Conservation (phyloP, 2,329 filamentous ascomycete species). For the Pseudogymnoascus pannorum region DNA sequence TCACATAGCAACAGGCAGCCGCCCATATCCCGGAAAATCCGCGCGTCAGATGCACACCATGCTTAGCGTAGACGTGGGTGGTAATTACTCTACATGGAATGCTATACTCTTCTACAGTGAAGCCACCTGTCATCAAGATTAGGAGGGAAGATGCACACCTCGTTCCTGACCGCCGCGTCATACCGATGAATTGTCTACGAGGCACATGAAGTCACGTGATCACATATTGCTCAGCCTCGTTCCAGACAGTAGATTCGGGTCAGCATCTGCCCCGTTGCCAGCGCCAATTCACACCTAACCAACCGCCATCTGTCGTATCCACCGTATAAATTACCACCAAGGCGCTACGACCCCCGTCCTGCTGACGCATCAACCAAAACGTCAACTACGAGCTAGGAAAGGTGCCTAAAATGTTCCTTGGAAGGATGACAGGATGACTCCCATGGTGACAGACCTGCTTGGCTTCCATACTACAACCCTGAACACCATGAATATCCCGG, state of each 20-base stretch:
- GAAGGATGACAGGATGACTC: background rate
- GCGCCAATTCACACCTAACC: background rate
- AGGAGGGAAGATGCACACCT: background rate
- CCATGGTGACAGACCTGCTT: background rate
- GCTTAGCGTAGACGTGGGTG: background rate
- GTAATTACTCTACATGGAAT: background rate
- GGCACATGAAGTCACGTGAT: background rate
- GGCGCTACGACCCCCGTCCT: background rate
- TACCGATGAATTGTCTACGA: background rate
- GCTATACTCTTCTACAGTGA: background rate
- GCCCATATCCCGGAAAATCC: background rate
- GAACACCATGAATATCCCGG: background rate
- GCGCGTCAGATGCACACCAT: background rate
- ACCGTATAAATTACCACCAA: slow-evolving; percentile 7
- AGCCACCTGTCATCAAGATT: background rate
- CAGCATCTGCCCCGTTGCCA: background rate
- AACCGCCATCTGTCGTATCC: background rate
- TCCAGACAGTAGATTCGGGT: background rate
- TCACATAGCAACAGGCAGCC: background rate
- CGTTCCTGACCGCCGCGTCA: background rate
- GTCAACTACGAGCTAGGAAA: background rate
- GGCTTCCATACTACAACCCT: background rate
- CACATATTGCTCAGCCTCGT: background rate
- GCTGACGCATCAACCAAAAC: background rate
- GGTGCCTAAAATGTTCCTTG: background rate